phyloP scores from a whole-genome alignment of 23 red algal genomes.

The Porphyridium purpureum region DNA sequence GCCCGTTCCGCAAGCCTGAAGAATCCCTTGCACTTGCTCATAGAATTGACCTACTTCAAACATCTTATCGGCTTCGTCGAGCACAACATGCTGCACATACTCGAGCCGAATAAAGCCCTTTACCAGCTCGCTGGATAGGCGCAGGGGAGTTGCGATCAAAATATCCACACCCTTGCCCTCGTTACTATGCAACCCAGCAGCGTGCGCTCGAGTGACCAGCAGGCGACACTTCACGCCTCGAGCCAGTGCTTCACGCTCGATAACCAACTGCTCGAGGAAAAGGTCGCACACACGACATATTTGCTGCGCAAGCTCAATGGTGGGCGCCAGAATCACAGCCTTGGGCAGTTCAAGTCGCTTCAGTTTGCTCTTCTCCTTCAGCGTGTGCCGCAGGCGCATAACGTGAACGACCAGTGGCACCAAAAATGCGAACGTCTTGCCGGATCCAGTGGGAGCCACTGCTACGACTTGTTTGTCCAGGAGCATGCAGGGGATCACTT shows the following conservation, averaged over 20 bases:
- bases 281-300: slow-evolving; percentile 21
- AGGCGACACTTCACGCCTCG: slow-evolving; percentile 1
- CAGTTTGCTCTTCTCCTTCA: no score
- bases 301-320: slow-evolving; percentile 68
- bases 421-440: no score
- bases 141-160: slow-evolving; percentile 49
- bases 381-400: no score
- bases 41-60: slow-evolving; percentile 46
- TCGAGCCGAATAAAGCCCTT: slow-evolving; percentile 4
- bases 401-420: no score
- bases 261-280: not conserved
- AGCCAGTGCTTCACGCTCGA: not conserved
- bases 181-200: slow-evolving; percentile 1
- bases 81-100: slow-evolving; percentile 18
- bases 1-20: slow-evolving; percentile 2
- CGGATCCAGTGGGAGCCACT: no score
- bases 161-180: slow-evolving; percentile 10
- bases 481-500: no score
- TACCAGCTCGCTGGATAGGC: slow-evolving; percentile 2
- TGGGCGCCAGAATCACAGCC: slow-evolving; percentile 53
- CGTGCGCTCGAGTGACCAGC: slow-evolving; percentile 1
- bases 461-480: no score
- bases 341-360: no score
- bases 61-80: slow-evolving; percentile 93
- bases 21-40: slow-evolving; percentile 30